A percentile compares a stretch with the other conserved stretches of the same genome.
phyloP scores from a whole-genome alignment of 2,329 filamentous ascomycete species.

The Pseudogymnoascus sp. region DNA sequence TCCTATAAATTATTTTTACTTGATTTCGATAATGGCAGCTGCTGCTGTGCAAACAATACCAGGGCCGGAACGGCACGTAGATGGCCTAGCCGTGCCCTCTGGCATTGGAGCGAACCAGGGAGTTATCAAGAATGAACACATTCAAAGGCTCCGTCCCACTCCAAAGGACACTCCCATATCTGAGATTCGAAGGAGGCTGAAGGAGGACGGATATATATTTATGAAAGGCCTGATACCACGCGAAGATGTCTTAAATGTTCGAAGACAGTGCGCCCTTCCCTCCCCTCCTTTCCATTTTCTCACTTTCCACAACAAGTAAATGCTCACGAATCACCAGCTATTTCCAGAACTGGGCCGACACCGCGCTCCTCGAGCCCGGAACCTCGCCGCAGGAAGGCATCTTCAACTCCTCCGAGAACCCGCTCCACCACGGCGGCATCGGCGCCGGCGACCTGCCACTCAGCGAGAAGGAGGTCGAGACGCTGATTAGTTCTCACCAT shows the following conservation, averaged over 20 bases:
- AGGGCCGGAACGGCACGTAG: neutral
- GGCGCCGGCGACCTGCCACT: neutral
- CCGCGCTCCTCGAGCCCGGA: slow-evolving; percentile 47
- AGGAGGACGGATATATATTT: neutral
- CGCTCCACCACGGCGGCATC: slow-evolving; percentile 1
- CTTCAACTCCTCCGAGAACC: slow-evolving; percentile 35
- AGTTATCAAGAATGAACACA: slow-evolving; percentile 1
- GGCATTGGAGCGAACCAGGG: slow-evolving; percentile 1
- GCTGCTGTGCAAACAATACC: neutral
- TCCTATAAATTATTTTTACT: neutral
- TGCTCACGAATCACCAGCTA: slow-evolving; percentile 29
- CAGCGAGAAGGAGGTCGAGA: slow-evolving; percentile 1
- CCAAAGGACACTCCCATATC: neutral
- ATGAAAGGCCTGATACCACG: slow-evolving; percentile 2
- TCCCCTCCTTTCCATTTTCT: neutral
- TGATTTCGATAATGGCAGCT: neutral
- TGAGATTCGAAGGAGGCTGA: neutral
- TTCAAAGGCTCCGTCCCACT: neutral
- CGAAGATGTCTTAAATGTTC: neutral
- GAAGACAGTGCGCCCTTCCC: neutral
- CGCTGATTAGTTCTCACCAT: neutral
- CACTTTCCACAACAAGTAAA: neutral
- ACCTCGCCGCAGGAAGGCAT: slow-evolving; percentile 46
- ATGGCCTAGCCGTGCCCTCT: neutral
- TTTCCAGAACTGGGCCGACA: slow-evolving; percentile 46